These are phyloP conservation scores for Ceratobasidium sp. DNA, from an alignment of 1,284 basidiomycete species.

Conservation along the genomic window DNA sequence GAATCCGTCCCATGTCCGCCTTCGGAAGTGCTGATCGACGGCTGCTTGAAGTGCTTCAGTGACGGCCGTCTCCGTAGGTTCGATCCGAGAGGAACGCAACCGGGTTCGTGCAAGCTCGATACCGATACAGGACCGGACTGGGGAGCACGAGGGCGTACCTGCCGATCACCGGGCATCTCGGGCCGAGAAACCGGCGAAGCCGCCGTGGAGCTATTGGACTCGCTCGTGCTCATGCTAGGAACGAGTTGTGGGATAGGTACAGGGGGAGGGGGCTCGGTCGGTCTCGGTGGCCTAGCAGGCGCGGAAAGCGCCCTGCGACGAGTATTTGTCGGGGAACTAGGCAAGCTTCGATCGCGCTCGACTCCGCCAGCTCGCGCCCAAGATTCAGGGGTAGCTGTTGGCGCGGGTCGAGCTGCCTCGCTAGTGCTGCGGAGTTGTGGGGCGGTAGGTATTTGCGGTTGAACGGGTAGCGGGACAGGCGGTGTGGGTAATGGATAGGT, in stretches of 20 bases:
- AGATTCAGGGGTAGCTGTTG: slow-evolving; percentile 13
- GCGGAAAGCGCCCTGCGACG: slow-evolving; percentile 33
- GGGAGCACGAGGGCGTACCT: neutral
- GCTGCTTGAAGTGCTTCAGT: slow-evolving; percentile 1
- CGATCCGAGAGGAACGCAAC: neutral
- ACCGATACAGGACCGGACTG: slow-evolving; percentile 11
- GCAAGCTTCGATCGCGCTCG: neutral
- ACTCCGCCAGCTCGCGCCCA: slow-evolving; percentile 25
- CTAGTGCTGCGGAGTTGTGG: neutral
- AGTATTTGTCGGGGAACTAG: slow-evolving; percentile 8
- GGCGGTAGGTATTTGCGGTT: neutral
- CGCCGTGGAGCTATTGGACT: neutral
- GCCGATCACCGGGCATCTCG: slow-evolving; percentile 18
- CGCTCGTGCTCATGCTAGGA: neutral
- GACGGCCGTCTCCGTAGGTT: neutral
- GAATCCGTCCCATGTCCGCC: neutral
- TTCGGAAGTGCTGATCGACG: slow-evolving; percentile 16
- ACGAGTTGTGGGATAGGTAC: neutral
- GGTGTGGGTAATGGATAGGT: neutral
- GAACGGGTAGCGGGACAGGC: neutral
- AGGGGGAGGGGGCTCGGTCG: slow-evolving; percentile 1
- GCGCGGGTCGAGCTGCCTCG: neutral
- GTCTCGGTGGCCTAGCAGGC: slow-evolving; percentile 15
- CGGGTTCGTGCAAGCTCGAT: neutral
- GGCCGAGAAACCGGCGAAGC: neutral